Evolutionary conservation across 2,329 filamentous ascomycete species (phyloP).

Genomic region (Phoma herbarum): DNA sequence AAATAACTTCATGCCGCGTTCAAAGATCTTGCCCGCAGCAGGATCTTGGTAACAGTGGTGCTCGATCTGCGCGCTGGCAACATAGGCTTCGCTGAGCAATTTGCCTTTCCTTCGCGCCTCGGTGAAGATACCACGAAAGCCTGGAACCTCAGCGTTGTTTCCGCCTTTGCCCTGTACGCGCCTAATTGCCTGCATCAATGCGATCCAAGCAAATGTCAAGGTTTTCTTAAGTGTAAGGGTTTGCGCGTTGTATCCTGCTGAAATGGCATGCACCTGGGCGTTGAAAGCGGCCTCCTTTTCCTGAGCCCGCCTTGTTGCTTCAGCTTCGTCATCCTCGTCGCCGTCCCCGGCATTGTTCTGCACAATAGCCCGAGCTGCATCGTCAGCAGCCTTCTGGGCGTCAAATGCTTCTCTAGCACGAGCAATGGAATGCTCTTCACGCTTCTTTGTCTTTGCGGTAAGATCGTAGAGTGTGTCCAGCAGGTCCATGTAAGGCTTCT

Average conservation of each 20-base stretch:
- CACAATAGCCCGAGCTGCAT: constrained; percentile 50
- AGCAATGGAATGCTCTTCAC: constrained; percentile 69
- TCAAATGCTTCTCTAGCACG: constrained; percentile 65
- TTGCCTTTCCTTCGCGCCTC: constrained; percentile 88
- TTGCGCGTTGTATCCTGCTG: constrained; percentile 75
- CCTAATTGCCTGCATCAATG: constrained; percentile 90
- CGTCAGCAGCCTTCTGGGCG: constrained; percentile 54
- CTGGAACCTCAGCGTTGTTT: constrained; percentile 67
- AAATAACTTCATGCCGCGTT: constrained; percentile 91
- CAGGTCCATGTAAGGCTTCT: constrained; percentile 83
- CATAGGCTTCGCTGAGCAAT: constrained; percentile 93
- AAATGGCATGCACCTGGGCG: constrained; percentile 64
- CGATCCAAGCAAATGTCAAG: constrained; percentile 94
- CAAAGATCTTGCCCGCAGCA: constrained; percentile 93
- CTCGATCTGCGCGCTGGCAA: constrained; percentile 90
- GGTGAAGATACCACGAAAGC: constrained; percentile 86
- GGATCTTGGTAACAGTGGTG: constrained; percentile 95
- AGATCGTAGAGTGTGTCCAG: constrained; percentile 89
- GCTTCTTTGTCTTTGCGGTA: constrained; percentile 73
- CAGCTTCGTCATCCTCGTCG: constrained; percentile 65
- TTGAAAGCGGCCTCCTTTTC: constrained; percentile 63
- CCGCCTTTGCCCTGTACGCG: constrained; percentile 85
- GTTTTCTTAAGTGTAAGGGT: constrained; percentile 80
- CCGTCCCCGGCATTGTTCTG: constrained; percentile 54
- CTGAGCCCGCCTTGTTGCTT: constrained; percentile 44